Evolutionary conservation across 352 stramenopile genomes (phyloP).

Genomic region (Pythium phragmitis): DNA sequence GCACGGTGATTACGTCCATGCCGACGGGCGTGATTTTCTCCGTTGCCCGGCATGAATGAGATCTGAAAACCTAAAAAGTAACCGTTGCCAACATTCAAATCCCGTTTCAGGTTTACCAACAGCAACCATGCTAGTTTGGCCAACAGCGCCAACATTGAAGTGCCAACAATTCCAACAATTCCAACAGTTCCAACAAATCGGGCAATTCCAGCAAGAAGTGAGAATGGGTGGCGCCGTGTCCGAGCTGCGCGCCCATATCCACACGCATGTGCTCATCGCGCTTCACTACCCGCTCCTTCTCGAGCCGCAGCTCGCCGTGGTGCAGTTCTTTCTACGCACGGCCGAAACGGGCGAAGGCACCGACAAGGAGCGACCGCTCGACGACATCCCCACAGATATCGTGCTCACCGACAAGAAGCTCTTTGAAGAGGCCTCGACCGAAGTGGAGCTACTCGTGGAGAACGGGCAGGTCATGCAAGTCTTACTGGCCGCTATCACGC

Average conservation of each 20-base stretch:
- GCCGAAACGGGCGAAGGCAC: constrained; percentile 67
- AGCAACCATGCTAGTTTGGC: constrained; percentile 1
- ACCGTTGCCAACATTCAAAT: neutral
- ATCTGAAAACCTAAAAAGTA: constrained; percentile 7
- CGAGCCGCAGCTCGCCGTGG: constrained; percentile 51
- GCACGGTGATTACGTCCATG: no score
- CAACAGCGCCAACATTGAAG: constrained; percentile 20
- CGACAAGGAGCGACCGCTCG: constrained; percentile 43
- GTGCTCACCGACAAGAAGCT: constrained; percentile 53
- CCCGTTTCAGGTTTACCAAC: no score
- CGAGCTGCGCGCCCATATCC: constrained; percentile 62
- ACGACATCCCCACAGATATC: constrained; percentile 51
- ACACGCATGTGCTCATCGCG: constrained; percentile 59
- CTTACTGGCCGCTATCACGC: constrained; percentile 43
- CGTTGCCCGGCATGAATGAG: constrained; percentile 13
- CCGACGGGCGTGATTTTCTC: no score
- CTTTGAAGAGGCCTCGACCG: constrained; percentile 66
- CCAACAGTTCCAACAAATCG: neutral
- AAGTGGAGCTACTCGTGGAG: constrained; percentile 68
- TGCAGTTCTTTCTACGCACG: constrained; percentile 69
- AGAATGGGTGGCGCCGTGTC: constrained; percentile 69
- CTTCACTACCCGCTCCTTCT: constrained; percentile 57
- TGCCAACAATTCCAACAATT: no score
- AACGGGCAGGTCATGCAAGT: constrained; percentile 45
- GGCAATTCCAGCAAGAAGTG: neutral